Evolutionary conservation across 805 yeast species (phyloP).

Genomic region (Priceomyces melissophilus): DNA sequence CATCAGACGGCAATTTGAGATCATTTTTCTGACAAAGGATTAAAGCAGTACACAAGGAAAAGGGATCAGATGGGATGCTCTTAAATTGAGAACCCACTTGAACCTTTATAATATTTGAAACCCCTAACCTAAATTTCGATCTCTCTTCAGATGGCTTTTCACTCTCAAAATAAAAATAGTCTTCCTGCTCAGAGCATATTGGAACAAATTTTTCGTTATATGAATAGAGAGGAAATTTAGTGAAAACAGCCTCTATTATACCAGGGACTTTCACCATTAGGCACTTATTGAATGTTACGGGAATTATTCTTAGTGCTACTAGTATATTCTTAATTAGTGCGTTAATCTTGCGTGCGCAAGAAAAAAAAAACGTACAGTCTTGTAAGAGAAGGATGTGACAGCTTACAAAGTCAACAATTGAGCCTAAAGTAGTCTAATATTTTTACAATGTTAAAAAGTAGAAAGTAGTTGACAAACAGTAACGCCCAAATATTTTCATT

Average conservation of each 20-base stretch:
- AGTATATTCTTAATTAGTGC: background rate
- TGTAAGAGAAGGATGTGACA: background rate
- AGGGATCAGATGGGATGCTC: constrained; percentile 56
- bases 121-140: constrained; percentile 49
- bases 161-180: constrained; percentile 15
- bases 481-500: constrained; percentile 11
- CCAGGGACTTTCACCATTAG: constrained; percentile 36
- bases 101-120: constrained; percentile 40
- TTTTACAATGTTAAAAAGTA: background rate
- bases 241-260: constrained; percentile 44
- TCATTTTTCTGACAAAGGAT: constrained; percentile 43
- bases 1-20: constrained; percentile 37
- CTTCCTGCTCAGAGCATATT: constrained; percentile 10
- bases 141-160: constrained; percentile 15
- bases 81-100: constrained; percentile 19
- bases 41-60: constrained; percentile 47
- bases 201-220: constrained; percentile 29
- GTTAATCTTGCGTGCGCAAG: background rate
- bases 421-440: constrained; percentile 1
- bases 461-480: background rate
- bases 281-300: background rate
- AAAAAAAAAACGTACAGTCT: background rate
- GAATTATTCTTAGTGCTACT: too few relatives aligned
- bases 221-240: constrained; percentile 47
- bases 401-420: too few relatives aligned